phyloP scores from a whole-genome alignment of 1,284 basidiomycete species.

The Fomes fomentarius region DNA sequence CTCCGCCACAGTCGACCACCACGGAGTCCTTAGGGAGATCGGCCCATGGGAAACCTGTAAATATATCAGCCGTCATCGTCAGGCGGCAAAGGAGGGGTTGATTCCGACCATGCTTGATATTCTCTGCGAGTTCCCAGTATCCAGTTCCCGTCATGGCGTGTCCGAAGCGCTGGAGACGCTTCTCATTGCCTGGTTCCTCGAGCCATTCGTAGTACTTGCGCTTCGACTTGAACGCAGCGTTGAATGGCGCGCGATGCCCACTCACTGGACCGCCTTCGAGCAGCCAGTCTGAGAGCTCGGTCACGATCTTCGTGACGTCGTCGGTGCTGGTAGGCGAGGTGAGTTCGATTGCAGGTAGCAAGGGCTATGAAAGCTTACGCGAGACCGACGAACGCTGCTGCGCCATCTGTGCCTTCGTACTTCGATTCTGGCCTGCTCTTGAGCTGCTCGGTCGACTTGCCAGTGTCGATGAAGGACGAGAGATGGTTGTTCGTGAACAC shows the following conservation, averaged over 20 bases:
- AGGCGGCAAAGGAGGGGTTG: no score
- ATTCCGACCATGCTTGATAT: slow-evolving; percentile 25
- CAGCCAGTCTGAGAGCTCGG: slow-evolving; percentile 14
- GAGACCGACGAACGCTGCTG: slow-evolving; percentile 14
- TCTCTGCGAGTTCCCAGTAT: slow-evolving; percentile 22
- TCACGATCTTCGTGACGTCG: slow-evolving; percentile 14
- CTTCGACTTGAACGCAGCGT: slow-evolving; percentile 33
- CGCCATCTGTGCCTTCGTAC: slow-evolving; percentile 22
- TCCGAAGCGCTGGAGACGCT: slow-evolving; percentile 15
- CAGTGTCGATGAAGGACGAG: slow-evolving; percentile 64
- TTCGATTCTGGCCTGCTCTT: slow-evolving; percentile 25
- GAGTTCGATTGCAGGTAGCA: no score
- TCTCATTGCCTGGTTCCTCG: slow-evolving; percentile 16
- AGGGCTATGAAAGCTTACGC: no score
- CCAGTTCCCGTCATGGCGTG: slow-evolving; percentile 23
- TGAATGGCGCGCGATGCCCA: slow-evolving; percentile 9
- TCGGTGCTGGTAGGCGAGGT: slow-evolving; percentile 11
- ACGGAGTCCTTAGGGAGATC: slow-evolving; percentile 48
- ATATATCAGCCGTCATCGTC: background rate
- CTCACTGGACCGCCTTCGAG: slow-evolving; percentile 6
- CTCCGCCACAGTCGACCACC: slow-evolving; percentile 43
- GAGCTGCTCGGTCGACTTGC: slow-evolving; percentile 48
- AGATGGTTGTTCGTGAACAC: slow-evolving; percentile 70
- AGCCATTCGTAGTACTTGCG: slow-evolving; percentile 20
- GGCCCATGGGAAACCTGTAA: slow-evolving; percentile 67